Conservation (phyloP, 768 basidiomycete species). For the Pleurotus sapidus region DNA sequence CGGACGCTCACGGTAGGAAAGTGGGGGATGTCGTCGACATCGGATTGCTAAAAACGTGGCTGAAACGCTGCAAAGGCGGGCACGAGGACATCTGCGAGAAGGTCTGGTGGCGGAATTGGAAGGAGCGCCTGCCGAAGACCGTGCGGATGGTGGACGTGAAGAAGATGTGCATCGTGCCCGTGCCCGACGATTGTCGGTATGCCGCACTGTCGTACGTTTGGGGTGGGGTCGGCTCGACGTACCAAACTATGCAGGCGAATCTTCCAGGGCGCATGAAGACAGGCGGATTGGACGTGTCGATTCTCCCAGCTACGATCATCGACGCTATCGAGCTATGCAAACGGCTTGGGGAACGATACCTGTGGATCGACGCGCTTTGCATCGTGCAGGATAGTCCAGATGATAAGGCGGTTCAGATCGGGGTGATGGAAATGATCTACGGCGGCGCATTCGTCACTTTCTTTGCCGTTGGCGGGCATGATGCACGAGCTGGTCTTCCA, state of each 20-base stretch:
- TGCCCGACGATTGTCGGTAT: background rate
- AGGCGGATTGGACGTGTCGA: background rate
- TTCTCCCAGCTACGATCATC: background rate
- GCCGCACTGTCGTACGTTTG: conserved; percentile 3
- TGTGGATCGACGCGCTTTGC: background rate
- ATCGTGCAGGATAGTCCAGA: background rate
- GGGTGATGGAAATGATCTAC: conserved; percentile 1
- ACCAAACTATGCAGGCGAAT: background rate
- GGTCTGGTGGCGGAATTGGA: background rate
- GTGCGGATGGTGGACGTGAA: conserved; percentile 3
- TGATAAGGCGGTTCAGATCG: background rate
- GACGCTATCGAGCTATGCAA: background rate
- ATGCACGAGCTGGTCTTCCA: background rate
- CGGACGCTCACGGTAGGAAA: background rate
- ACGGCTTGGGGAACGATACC: background rate
- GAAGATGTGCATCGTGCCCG: background rate
- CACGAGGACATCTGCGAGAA: background rate
- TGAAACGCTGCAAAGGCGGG: background rate
- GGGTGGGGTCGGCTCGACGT: background rate
- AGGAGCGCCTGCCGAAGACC: background rate
- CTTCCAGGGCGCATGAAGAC: background rate
- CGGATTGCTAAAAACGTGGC: background rate
- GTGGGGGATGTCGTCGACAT: background rate
- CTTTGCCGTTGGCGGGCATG: background rate
- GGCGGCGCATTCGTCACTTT: background rate